Evolutionary conservation across 1,139 yeast genomes (phyloP).

Genomic region (Maudiozyma humilis): DNA sequence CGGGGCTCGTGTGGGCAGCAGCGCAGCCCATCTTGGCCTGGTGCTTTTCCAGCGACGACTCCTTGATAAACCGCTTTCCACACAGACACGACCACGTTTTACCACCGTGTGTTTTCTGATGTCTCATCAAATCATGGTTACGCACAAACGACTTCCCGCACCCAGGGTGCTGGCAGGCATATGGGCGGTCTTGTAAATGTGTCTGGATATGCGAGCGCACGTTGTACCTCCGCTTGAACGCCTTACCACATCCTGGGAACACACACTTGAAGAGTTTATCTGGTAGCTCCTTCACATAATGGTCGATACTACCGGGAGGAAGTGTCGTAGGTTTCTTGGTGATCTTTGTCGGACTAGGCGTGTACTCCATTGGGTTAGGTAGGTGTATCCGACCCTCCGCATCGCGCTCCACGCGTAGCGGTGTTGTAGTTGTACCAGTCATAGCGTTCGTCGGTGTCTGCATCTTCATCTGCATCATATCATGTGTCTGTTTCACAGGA

Average conservation of each 20-base stretch:
- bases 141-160: conserved; percentile 69
- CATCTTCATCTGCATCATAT: neutral
- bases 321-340: conserved; percentile 51
- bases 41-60: conserved; percentile 83
- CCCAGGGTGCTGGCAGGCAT: conserved; percentile 50
- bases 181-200: conserved; percentile 89
- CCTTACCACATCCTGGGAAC: conserved; percentile 72
- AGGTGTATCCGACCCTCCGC: neutral
- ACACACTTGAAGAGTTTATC: conserved; percentile 63
- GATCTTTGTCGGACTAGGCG: conserved; percentile 26
- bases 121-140: conserved; percentile 90
- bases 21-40: conserved; percentile 67
- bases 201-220: conserved; percentile 97
- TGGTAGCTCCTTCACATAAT: conserved; percentile 54
- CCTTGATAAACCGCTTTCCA: conserved; percentile 84
- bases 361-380: conserved; percentile 1
- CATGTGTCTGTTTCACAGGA: conserved; percentile 17
- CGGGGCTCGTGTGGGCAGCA: conserved; percentile 45
- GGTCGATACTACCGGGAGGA: conserved; percentile 86
- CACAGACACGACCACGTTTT: conserved; percentile 75
- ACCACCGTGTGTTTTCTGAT: conserved; percentile 77
- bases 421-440: conserved; percentile 1
- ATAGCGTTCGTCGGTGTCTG: conserved; percentile 2
- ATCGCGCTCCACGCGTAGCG: neutral
- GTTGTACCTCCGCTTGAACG: conserved; percentile 82